These are phyloP conservation scores for Scenedesmus sp. DNA, from an alignment of 163 green algal species.

Conservation along the genomic window DNA sequence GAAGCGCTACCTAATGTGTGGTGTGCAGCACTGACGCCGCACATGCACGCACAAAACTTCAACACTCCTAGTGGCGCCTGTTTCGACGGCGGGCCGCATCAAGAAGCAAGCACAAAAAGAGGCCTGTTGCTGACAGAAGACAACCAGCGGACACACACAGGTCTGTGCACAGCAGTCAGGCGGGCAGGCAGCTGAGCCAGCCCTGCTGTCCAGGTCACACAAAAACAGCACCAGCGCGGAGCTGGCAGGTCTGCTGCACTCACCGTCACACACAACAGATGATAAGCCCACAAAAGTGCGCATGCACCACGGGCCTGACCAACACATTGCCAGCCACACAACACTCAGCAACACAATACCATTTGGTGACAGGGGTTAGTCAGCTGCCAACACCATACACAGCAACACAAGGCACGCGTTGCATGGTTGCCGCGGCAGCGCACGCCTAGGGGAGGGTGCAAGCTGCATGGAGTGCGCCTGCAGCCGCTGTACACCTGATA, in stretches of 20 bases:
- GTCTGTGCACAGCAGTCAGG: neutral
- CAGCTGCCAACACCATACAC: neutral
- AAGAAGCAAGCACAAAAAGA: neutral
- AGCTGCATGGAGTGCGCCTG: neutral
- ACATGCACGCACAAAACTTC: neutral
- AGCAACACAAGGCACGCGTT: neutral
- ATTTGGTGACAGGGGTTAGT: neutral
- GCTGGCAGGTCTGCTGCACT: slow-evolving; percentile 12
- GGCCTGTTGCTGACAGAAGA: neutral
- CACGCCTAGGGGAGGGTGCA: neutral
- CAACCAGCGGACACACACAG: neutral
- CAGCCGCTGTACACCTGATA: neutral
- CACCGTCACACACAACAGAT: neutral
- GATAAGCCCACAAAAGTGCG: neutral
- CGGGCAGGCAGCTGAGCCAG: neutral
- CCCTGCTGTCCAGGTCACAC: neutral
- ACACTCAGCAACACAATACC: neutral
- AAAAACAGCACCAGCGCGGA: slow-evolving; percentile 8
- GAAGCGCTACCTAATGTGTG: neutral
- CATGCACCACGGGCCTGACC: neutral
- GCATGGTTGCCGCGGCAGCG: neutral
- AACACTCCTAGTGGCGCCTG: neutral
- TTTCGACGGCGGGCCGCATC: neutral
- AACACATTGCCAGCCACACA: neutral
- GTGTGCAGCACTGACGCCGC: neutral